Evolutionary conservation across 1,284 basidiomycete species (phyloP).

Genomic region (Sporisorium scitamineum): DNA sequence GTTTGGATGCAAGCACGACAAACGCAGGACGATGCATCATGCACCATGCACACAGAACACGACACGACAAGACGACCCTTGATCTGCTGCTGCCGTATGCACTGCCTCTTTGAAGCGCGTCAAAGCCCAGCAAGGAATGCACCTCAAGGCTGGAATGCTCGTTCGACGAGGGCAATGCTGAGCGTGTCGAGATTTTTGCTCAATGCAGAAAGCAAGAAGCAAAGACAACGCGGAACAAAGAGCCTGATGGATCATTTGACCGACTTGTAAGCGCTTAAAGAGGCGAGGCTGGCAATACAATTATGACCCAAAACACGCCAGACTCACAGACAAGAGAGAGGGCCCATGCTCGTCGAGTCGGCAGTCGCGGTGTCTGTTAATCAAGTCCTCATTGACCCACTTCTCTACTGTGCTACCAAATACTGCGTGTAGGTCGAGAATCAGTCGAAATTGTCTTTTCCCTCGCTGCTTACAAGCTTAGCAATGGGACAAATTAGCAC

Average conservation of each 20-base stretch:
- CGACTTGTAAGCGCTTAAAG: not conserved
- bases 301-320: not conserved
- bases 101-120: no score
- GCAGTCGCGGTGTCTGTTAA: not conserved
- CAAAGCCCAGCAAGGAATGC: not conserved
- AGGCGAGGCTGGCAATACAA: not conserved
- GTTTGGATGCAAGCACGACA: constrained; percentile 2
- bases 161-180: not conserved
- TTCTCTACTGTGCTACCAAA: not conserved
- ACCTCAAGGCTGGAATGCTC: not conserved
- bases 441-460: no score
- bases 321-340: not conserved
- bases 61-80: not conserved
- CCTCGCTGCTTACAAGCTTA: not conserved
- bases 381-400: not conserved
- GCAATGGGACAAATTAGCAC: not conserved
- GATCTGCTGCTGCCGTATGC: no score
- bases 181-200: not conserved
- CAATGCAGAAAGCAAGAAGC: not conserved
- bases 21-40: constrained; percentile 4
- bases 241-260: not conserved
- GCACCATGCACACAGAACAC: not conserved
- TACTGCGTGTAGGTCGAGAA: not conserved
- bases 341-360: not conserved
- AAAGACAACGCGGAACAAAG: not conserved